These are phyloP conservation scores for Yamadazyma membranifaciens DNA, from an alignment of 1,139 yeast genomes.

Conservation along the genomic window DNA sequence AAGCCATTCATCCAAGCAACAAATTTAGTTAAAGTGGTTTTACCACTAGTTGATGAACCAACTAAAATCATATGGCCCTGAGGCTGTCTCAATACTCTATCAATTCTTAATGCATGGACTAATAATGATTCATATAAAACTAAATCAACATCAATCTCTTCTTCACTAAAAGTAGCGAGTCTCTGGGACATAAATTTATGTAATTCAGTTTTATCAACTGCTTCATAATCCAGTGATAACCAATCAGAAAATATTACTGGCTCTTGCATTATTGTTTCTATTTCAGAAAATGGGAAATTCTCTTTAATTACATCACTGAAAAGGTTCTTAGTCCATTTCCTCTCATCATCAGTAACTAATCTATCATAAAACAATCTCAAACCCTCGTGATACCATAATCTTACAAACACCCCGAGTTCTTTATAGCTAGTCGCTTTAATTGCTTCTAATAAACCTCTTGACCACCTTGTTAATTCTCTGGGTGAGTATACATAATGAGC, in stretches of 20 bases:
- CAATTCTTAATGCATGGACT: constrained; percentile 76
- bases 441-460: constrained; percentile 69
- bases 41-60: constrained; percentile 87
- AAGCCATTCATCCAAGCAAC: constrained; percentile 93
- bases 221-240: constrained; percentile 63
- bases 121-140: constrained; percentile 70
- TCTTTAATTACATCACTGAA: constrained; percentile 35
- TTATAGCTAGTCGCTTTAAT: constrained; percentile 37
- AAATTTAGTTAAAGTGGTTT: constrained; percentile 71
- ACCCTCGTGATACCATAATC: constrained; percentile 84
- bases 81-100: constrained; percentile 77
- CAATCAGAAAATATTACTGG: constrained; percentile 74
- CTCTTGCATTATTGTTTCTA: constrained; percentile 29
- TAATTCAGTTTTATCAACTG: constrained; percentile 53
- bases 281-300: constrained; percentile 49
- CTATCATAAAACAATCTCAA: constrained; percentile 76
- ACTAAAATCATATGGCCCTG: constrained; percentile 90
- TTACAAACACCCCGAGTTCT: constrained; percentile 44
- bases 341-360: constrained; percentile 49
- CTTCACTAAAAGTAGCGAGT: constrained; percentile 72
- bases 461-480: constrained; percentile 89
- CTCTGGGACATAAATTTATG: constrained; percentile 60
- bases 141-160: constrained; percentile 61
- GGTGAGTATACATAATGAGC: constrained; percentile 82
- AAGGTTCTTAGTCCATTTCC: constrained; percentile 49